Evolutionary conservation across 208 protist genomes (phyloP).

Genomic region (Porcisia deanei): DNA sequence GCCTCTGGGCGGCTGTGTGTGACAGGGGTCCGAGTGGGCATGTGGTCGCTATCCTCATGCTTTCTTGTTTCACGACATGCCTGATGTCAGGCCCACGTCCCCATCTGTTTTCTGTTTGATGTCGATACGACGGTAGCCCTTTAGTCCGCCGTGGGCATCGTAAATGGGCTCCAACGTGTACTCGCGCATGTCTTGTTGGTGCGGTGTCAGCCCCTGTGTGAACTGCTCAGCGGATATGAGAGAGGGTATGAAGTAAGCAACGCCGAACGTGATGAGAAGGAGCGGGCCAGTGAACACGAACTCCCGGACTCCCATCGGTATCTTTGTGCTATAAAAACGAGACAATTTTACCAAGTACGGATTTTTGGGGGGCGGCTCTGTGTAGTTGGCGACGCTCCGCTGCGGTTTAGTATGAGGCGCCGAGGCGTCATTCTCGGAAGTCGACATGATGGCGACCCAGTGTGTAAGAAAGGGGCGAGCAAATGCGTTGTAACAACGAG

Average conservation of each 20-base stretch:
- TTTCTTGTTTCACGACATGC: neutral
- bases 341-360: conserved; percentile 61
- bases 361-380: conserved; percentile 71
- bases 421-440: neutral
- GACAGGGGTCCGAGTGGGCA: neutral
- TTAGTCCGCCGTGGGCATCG: conserved; percentile 63
- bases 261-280: conserved; percentile 55
- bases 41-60: neutral
- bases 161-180: conserved; percentile 86
- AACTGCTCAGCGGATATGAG: conserved; percentile 76
- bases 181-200: conserved; percentile 71
- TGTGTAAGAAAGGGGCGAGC: neutral
- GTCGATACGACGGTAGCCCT: conserved; percentile 78
- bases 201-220: conserved; percentile 60
- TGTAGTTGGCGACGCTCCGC: conserved; percentile 72
- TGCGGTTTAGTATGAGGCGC: conserved; percentile 7
- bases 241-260: conserved; percentile 71
- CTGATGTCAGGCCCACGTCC: neutral
- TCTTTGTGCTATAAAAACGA: conserved; percentile 77
- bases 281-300: conserved; percentile 80
- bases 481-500: neutral
- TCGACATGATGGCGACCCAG: conserved; percentile 3
- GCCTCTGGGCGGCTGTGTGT: neutral
- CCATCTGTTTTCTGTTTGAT: conserved; percentile 5
- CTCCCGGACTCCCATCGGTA: conserved; percentile 83